Conservation (phyloP, 208 protist genomes). For the Leishmania lainsoni region DNA sequence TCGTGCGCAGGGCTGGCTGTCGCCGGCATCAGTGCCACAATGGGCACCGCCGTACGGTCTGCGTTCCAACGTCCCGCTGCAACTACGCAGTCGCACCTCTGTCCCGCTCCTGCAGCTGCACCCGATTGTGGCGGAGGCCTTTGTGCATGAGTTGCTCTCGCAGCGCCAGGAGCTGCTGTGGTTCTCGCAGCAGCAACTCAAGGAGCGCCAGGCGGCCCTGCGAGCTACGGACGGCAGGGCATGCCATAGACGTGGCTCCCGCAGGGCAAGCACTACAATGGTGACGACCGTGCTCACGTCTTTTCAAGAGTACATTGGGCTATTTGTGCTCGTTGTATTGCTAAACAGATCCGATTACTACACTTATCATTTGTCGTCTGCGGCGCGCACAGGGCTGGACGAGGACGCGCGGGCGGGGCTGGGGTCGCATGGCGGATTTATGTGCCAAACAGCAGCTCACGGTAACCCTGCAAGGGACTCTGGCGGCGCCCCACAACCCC, state of each 20-base stretch:
- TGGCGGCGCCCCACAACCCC: not conserved
- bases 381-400: not conserved
- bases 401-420: slow-evolving; percentile 9
- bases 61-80: slow-evolving; percentile 42
- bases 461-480: not conserved
- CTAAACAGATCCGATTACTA: slow-evolving; percentile 37
- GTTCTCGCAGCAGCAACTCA: slow-evolving; percentile 21
- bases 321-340: slow-evolving; percentile 64
- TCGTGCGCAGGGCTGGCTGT: slow-evolving; percentile 7
- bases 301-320: slow-evolving; percentile 45
- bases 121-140: slow-evolving; percentile 67
- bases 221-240: not conserved
- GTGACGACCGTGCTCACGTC: slow-evolving; percentile 15
- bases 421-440: slow-evolving; percentile 2
- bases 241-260: not conserved
- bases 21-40: slow-evolving; percentile 12
- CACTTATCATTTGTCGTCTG: slow-evolving; percentile 32
- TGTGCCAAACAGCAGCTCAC: not conserved
- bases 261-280: not conserved
- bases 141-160: slow-evolving; percentile 64
- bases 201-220: not conserved
- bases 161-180: slow-evolving; percentile 47
- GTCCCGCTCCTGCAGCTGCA: slow-evolving; percentile 48
- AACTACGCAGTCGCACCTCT: slow-evolving; percentile 41
- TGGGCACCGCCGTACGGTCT: slow-evolving; percentile 50